Base-by-base conservation (phyloP, 2,329 filamentous ascomycete species). In the Fusarium annulatum region DNA sequence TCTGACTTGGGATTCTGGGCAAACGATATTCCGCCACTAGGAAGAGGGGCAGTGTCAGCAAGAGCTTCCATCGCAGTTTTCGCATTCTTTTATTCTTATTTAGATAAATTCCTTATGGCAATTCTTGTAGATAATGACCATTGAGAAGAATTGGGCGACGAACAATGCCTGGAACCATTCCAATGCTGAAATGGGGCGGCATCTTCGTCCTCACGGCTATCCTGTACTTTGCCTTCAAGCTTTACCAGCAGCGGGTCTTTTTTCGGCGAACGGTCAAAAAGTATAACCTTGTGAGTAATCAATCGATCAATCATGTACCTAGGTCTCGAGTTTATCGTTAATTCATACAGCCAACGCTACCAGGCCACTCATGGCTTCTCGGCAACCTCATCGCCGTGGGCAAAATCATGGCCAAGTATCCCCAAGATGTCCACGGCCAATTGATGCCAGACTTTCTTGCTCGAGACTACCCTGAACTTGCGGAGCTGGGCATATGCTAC, bases 391-490 rank as follows among this genome's bases (percentile, higher is more conserved):
- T 62, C 21, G 21, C 38, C 3, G 59, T 62, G 15, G 51, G 59
- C 16, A 18, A 45, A 34, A 62, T 62, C 19, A 59, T 62, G 52
- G 23, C 9, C 21, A 58, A 43, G 12, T 59, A 62, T 7, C 59
- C 59, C 10, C 1, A 14, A 9, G 51, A 62, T 5, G 59, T 59
- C 14, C 59, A 62, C 6, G 59, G 59, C 2, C 59, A 62, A 33
- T 43, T 62, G 8, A 62, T 62, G 59, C 51, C 59, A 4, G 59
- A 62, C 9, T 38, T 45, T 21, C 52, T 62, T 8, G 52, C 59
- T 2, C 59, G 52, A 21, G 33, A 45, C 16, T 59, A 59, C 21
- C 59, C 52, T n/a, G 39, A n/a, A 11, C 26, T 59, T 1, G 52
- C 52, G 7, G 26, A 59, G 11, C 19, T 34, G 4, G 52, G 59